Conservation (phyloP, 805 yeast genomes). For the Sugiyamaella smithiae region DNA sequence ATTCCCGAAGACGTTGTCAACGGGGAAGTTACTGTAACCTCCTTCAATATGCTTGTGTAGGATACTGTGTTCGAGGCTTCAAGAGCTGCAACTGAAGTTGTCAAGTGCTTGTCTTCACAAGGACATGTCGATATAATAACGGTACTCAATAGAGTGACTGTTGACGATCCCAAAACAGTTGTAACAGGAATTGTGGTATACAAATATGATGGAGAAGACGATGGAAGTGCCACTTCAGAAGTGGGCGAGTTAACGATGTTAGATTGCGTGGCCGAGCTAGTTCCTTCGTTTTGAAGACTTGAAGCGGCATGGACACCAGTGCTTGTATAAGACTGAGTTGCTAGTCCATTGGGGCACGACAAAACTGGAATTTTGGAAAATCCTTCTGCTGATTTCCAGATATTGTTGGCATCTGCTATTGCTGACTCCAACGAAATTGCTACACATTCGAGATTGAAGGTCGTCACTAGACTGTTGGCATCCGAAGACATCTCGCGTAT, state of each 20-base stretch:
- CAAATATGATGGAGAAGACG: background rate
- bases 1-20: background rate
- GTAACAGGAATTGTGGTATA: conserved; percentile 2
- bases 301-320: background rate
- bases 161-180: background rate
- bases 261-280: too few species aligned
- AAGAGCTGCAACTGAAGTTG: conserved; percentile 2
- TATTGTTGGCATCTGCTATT: conserved; percentile 2
- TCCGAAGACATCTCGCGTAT: background rate
- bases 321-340: background rate
- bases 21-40: background rate
- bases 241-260: too few species aligned
- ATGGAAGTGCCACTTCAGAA: background rate
- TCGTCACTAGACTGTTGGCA: background rate
- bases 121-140: conserved; percentile 8
- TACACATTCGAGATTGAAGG: background rate
- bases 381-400: background rate
- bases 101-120: background rate
- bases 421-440: background rate
- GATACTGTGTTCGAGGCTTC: background rate
- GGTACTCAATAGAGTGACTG: conserved; percentile 1
- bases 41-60: background rate
- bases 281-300: too few species aligned
- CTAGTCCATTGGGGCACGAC: background rate
- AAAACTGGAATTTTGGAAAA: background rate